These are phyloP conservation scores for Blastobotrys illinoisensis DNA, from an alignment of 1,139 yeast species.

Conservation along the genomic window DNA sequence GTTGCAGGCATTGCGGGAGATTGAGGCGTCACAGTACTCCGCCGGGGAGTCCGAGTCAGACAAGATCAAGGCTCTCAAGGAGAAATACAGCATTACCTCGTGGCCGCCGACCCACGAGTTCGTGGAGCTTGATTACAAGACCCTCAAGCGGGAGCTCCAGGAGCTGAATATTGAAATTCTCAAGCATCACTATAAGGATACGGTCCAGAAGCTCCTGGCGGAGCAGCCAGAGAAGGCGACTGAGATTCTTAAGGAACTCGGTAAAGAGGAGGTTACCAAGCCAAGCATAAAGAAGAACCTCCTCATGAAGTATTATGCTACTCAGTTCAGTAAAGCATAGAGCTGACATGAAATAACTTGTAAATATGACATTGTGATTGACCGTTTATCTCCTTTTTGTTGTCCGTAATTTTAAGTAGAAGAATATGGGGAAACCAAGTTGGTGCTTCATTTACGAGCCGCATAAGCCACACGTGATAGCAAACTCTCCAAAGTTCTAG, in stretches of 20 bases:
- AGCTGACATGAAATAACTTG: background rate
- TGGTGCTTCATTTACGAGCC: background rate
- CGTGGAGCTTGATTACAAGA: slow-evolving; percentile 26
- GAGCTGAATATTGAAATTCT: slow-evolving; percentile 23
- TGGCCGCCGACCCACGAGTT: slow-evolving; percentile 48
- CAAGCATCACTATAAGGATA: slow-evolving; percentile 22
- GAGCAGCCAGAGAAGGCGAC: slow-evolving; percentile 31
- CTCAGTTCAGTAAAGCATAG: slow-evolving; percentile 9
- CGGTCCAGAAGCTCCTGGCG: slow-evolving; percentile 26
- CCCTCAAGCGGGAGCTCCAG: slow-evolving; percentile 25
- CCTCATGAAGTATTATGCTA: slow-evolving; percentile 25
- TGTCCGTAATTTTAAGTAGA: no score
- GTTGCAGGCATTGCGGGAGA: slow-evolving; percentile 24
- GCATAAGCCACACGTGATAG: background rate
- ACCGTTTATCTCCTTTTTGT: background rate
- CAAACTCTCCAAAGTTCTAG: no score
- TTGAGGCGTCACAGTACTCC: slow-evolving; percentile 6
- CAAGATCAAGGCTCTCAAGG: slow-evolving; percentile 42
- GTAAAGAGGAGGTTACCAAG: slow-evolving; percentile 27
- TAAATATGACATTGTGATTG: background rate
- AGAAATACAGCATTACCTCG: slow-evolving; percentile 47
- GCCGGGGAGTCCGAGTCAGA: slow-evolving; percentile 9
- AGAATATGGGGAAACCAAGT: no score
- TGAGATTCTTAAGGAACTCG: slow-evolving; percentile 26
- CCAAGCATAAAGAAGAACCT: slow-evolving; percentile 32